Conservation (phyloP, 2,329 filamentous ascomycete species). For the Alternaria ethzedia region DNA sequence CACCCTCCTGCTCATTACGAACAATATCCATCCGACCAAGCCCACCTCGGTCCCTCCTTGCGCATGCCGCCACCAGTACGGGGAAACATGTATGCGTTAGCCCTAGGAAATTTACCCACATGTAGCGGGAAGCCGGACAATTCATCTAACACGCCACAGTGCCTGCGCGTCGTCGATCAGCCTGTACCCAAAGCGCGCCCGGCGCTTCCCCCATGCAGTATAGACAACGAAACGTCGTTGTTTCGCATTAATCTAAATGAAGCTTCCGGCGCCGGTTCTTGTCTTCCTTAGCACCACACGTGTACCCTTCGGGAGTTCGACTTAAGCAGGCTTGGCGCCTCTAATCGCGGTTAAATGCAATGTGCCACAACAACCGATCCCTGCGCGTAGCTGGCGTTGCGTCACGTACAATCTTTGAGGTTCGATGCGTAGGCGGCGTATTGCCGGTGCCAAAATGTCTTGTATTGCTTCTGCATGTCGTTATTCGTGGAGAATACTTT, state of each 20-base stretch:
- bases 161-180: background rate
- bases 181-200: background rate
- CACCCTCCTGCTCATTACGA: background rate
- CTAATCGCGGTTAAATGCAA: conserved; percentile 8
- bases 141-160: background rate
- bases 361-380: conserved; percentile 6
- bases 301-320: background rate
- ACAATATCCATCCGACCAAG: background rate
- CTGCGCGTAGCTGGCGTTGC: background rate
- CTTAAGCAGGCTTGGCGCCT: background rate
- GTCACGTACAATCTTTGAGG: background rate
- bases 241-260: conserved; percentile 22
- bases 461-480: background rate
- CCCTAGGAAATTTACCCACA: background rate
- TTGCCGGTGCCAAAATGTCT: background rate
- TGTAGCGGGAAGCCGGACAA: background rate
- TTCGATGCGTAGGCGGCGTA: background rate
- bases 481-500: conserved; percentile 8
- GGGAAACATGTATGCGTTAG: background rate
- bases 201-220: background rate
- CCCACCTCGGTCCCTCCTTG: background rate
- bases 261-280: conserved; percentile 27
- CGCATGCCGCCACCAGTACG: background rate
- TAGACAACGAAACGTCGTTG: background rate
- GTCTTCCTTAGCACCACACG: conserved; percentile 7